A percentile compares a stretch with the other conserved stretches of the same genome.
phyloP scores from a whole-genome alignment of 306 rosid genomes.

The Astragalus glycyphyllos region DNA sequence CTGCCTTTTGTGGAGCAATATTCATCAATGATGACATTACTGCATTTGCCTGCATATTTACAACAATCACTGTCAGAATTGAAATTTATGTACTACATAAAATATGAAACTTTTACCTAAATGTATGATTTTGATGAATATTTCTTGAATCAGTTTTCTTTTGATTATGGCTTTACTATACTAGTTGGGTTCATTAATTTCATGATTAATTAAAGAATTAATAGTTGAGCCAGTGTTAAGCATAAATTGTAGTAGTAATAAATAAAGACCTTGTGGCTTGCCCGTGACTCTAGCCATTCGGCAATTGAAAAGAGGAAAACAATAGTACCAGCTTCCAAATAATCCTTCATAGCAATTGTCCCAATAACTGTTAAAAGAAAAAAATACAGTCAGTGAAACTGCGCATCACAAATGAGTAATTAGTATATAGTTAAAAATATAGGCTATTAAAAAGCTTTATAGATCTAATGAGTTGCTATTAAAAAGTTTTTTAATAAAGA shows the following conservation, averaged over 20 bases:
- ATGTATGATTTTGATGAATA: not conserved
- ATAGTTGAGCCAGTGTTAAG: not conserved
- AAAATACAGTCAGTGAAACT: not conserved
- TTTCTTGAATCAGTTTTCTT: not conserved
- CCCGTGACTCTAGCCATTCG: conserved; percentile 90
- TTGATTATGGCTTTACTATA: conserved; percentile 4
- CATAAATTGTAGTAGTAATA: not conserved
- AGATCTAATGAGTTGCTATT: too few species aligned
- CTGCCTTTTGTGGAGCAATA: conserved; percentile 86
- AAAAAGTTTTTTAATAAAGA: too few species aligned
- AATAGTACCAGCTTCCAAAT: conserved; percentile 87
- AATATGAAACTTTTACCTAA: conserved; percentile 2
- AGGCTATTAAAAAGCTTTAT: too few species aligned
- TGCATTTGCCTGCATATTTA: conserved; percentile 72
- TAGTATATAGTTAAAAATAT: not conserved
- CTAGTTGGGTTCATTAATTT: conserved; percentile 11
- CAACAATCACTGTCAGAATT: not conserved
- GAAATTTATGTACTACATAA: conserved; percentile 1
- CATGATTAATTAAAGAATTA: not conserved
- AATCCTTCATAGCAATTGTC: conserved; percentile 72
- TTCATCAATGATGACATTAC: conserved; percentile 85
- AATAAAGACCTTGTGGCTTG: conserved; percentile 74
- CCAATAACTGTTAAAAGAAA: conserved; percentile 67
- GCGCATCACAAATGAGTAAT: not conserved
- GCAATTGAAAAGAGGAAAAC: conserved; percentile 91